phyloP scores from a whole-genome alignment of 2,329 filamentous ascomycete species.

The Fusarium oligoseptatum region DNA sequence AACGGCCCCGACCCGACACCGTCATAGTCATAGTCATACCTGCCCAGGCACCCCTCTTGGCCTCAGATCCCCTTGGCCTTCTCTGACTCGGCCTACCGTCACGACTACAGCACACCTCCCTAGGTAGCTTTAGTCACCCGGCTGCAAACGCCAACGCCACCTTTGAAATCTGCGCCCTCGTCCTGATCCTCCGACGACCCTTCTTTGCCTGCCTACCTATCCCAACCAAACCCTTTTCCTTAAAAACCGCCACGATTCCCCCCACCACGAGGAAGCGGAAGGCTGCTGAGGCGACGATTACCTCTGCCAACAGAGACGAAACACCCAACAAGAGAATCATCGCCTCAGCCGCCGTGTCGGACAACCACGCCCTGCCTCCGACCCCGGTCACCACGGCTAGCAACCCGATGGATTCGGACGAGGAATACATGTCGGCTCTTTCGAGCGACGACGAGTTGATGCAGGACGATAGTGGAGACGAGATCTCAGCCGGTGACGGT shows the following conservation, averaged over 20 bases:
- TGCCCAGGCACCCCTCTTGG: slow-evolving; percentile 8
- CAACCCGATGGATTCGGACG: slow-evolving; percentile 90
- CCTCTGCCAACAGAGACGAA: slow-evolving; percentile 58
- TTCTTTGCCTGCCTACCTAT: background rate
- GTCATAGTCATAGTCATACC: slow-evolving; percentile 38
- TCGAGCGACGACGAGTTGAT: slow-evolving; percentile 81
- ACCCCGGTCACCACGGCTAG: slow-evolving; percentile 68
- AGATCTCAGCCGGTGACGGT: slow-evolving; percentile 68
- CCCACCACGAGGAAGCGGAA: slow-evolving; percentile 71
- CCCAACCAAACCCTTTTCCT: slow-evolving; percentile 19
- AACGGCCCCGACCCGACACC: slow-evolving; percentile 30
- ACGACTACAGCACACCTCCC: slow-evolving; percentile 20
- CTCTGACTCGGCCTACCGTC: slow-evolving; percentile 35
- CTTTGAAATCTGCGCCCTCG: slow-evolving; percentile 28
- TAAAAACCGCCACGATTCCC: slow-evolving; percentile 67
- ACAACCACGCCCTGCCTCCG: slow-evolving; percentile 63
- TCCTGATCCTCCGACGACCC: slow-evolving; percentile 17
- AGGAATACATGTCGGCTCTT: slow-evolving; percentile 88
- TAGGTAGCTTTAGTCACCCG: slow-evolving; percentile 34
- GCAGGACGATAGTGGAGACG: slow-evolving; percentile 83
- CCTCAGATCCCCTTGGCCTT: slow-evolving; percentile 18
- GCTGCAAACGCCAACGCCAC: slow-evolving; percentile 41
- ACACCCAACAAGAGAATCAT: slow-evolving; percentile 67
- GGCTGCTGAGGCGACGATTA: slow-evolving; percentile 74
- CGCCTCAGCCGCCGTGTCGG: slow-evolving; percentile 63